Evolutionary conservation across 257 asterid genomes (phyloP), one percentile per base, ranked within the genome.

Genomic region (Schizonepeta tenuifolia): DNA sequence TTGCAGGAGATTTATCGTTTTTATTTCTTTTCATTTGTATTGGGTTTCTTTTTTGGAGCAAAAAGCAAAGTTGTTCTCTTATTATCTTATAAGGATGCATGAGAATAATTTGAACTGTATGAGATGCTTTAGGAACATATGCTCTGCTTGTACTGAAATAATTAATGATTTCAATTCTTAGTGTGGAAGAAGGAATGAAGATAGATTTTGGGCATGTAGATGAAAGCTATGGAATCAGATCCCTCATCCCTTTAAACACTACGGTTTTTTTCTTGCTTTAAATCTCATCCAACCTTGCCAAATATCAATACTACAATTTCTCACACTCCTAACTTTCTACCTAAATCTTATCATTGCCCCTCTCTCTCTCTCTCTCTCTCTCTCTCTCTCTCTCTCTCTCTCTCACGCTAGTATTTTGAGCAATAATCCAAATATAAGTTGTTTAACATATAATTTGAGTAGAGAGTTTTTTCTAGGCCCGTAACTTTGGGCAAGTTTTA

Each of bases 221-320:
- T 72, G n/a, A 69, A 72, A 73, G 31, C 59, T 38, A 61, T 60
- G 73, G 84, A 81, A 84, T 81, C 81, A 57, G 84, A 81, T 84
- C 79, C 83, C 75, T 46, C 67, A 81, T 84, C 79, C 83, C 75
- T 46, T 71, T 74, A 2, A 63, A 18, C 79, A 65, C 70, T 55
- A 22, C 9, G 36, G 57, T n/a, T 58, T 51, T 70, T 36, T 50
- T 9, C 58, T 20, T 36, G 56, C 82, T 73, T 81, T 53, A 50
- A 65, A 46, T 46, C 7, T 63, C 72, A 62, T 38, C 73, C 79
- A 71, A 58, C 59, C 62, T 68, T 40, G 74, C 76, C 70, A 46
- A n/a, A 54, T 11, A 20, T 20, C 78, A 22, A 12, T n/a, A 5
- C 21, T 50, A 54, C 61, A 51, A 51, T 17, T 51, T 51, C 57